A percentile compares a stretch with the other conserved stretches of the same genome.
Evolutionary conservation across 1,139 yeast species (phyloP).

Genomic region (Komagataea norvegica): DNA sequence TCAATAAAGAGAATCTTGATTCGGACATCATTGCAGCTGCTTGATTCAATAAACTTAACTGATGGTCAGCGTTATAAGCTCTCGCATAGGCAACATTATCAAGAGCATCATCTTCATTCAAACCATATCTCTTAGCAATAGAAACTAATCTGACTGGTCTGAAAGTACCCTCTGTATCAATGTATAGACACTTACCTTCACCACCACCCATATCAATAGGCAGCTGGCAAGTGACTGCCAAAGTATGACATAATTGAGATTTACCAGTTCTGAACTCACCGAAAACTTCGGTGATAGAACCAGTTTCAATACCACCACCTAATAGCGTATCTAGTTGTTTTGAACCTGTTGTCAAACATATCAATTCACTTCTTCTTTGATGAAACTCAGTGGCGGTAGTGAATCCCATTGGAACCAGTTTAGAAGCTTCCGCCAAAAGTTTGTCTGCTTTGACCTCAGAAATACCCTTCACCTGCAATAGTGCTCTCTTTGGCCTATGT

Average conservation of each 20-base stretch:
- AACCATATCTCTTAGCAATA: conserved; percentile 87
- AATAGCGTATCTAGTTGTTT: conserved; percentile 87
- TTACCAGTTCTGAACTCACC: conserved; percentile 99
- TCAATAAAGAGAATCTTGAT: conserved; percentile 72
- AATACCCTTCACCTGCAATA: conserved; percentile 80
- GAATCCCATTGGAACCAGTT: conserved; percentile 91
- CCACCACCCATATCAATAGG: conserved; percentile 99
- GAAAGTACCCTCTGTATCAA: conserved; percentile 96
- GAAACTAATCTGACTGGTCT: conserved; percentile 87
- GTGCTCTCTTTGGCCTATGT: conserved; percentile 59
- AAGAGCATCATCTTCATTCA: conserved; percentile 90
- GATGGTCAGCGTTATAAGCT: conserved; percentile 97
- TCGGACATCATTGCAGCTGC: conserved; percentile 98
- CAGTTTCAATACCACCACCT: conserved; percentile 98
- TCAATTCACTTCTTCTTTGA: conserved; percentile 81
- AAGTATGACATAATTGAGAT: conserved; percentile 92
- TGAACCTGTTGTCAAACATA: conserved; percentile 92
- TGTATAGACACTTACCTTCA: conserved; percentile 94
- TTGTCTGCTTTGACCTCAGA: conserved; percentile 95
- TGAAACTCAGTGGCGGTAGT: conserved; percentile 97
- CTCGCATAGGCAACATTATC: conserved; percentile 97
- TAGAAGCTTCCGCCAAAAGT: conserved; percentile 74
- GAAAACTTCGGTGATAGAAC: conserved; percentile 91
- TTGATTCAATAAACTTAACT: conserved; percentile 74
- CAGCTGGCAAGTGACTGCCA: conserved; percentile 94